Conservation (phyloP, 371 early-diverging fungal species). For the Haplosporangium sp. region DNA sequence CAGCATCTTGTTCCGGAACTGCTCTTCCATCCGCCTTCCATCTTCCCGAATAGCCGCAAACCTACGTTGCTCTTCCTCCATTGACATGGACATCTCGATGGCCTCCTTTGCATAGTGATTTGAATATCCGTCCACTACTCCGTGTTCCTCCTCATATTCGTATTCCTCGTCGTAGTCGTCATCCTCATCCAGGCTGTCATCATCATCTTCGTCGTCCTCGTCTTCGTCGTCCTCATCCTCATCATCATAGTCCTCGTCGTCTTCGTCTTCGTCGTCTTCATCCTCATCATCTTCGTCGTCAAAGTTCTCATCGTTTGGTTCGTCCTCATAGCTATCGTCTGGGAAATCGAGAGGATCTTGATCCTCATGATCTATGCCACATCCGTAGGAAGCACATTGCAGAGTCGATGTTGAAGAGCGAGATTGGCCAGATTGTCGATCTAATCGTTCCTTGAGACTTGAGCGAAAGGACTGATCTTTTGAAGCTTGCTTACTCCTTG, state of each 20-base stretch:
- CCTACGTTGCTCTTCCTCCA: conserved; percentile 28
- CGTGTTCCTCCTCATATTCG: conserved; percentile 19
- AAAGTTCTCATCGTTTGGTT: conserved; percentile 18
- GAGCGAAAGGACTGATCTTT: conserved; percentile 29
- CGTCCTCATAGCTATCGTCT: conserved; percentile 39
- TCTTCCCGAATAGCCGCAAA: conserved; percentile 30
- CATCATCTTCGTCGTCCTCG: conserved; percentile 29
- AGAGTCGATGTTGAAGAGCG: conserved; percentile 3
- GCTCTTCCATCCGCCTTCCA: conserved; percentile 17
- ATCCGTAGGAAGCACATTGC: conserved; percentile 16
- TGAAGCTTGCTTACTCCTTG: conserved; percentile 27
- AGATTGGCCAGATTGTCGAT: conserved; percentile 23
- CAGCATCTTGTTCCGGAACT: conserved; percentile 14
- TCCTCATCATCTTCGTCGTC: conserved; percentile 27
- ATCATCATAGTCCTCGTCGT: conserved; percentile 16
- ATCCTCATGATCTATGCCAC: conserved; percentile 22
- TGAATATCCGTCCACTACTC: conserved; percentile 26
- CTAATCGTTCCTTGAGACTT: conserved; percentile 27
- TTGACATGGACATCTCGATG: not conserved
- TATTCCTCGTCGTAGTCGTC: conserved; percentile 8
- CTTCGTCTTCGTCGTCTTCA: conserved; percentile 31
- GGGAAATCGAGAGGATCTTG: conserved; percentile 25
- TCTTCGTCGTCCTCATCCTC: conserved; percentile 31
- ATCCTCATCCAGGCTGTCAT: conserved; percentile 14
- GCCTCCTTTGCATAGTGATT: conserved; percentile 14